Percentiles rank a stretch among this genome's conserved stretches.
These are phyloP conservation scores for Bipolaris sorokiniana DNA, from an alignment of 2,329 filamentous ascomycete species.

Conservation along the genomic window DNA sequence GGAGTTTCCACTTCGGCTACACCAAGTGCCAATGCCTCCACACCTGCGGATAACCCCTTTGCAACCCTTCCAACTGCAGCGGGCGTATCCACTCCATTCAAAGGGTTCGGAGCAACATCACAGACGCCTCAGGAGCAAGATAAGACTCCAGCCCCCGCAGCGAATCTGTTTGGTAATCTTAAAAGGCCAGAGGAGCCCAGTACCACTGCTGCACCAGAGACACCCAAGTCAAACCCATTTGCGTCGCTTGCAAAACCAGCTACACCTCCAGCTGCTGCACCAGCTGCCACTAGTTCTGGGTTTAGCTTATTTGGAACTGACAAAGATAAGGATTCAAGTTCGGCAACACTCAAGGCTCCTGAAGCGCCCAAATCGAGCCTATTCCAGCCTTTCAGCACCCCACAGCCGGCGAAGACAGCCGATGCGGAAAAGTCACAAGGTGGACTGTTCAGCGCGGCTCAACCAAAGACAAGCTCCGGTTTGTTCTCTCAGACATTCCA, in stretches of 20 bases:
- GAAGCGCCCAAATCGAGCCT: slow-evolving; percentile 24
- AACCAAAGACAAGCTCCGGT: slow-evolving; percentile 29
- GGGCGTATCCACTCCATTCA: slow-evolving; percentile 13
- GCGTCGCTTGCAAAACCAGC: slow-evolving; percentile 24
- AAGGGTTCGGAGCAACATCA: slow-evolving; percentile 13
- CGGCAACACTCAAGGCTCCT: slow-evolving; percentile 18
- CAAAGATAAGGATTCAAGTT: slow-evolving; percentile 7
- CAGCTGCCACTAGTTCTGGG: slow-evolving; percentile 14
- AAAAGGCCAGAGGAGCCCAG: slow-evolving; percentile 20
- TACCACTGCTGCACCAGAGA: slow-evolving; percentile 19
- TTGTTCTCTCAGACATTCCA: slow-evolving; percentile 27
- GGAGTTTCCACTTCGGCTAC: slow-evolving; percentile 12
- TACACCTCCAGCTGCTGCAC: slow-evolving; percentile 12
- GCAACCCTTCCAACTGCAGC: slow-evolving; percentile 18
- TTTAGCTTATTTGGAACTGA: slow-evolving; percentile 25
- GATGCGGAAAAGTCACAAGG: slow-evolving; percentile 23
- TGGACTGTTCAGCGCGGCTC: slow-evolving; percentile 27
- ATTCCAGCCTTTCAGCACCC: slow-evolving; percentile 33
- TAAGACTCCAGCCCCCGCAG: slow-evolving; percentile 15
- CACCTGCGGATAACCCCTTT: slow-evolving; percentile 25
- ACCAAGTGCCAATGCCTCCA: slow-evolving; percentile 9
- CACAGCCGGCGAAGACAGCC: slow-evolving; percentile 27
- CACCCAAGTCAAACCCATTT: slow-evolving; percentile 30
- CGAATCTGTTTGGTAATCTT: slow-evolving; percentile 25
- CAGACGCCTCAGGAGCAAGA: slow-evolving; percentile 21